Evolutionary conservation across 352 stramenopile species (phyloP), one percentile per base, ranked within the genome.

Genomic region (Globisporangium canariense): DNA sequence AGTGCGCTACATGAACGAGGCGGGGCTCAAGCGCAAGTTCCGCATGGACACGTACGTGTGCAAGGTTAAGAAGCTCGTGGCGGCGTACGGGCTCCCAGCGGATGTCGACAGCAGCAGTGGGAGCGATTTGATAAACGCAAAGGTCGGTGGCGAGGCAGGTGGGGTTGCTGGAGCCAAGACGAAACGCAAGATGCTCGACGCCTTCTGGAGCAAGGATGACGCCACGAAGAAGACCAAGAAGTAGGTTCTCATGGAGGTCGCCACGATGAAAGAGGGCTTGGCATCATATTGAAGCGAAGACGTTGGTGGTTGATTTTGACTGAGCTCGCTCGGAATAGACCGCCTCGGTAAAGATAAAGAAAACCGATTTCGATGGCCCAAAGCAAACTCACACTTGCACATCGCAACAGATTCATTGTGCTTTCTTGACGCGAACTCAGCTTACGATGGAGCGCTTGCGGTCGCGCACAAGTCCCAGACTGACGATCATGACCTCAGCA

Each of bases 1-100:
- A 76, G 98, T 99, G 64, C 86, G 97, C 55, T 99, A 94, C 75
- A 99, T 99, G 97, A 99, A 99, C 75, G 98, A 99, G 74, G 80
- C 87, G 28, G 97, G 97, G 45, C 98, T 98, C 69, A 98, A 98
- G 74, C 89, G 97, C 46, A 99, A 99, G 78, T 99, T 99, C 72
- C 89, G 97, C 70, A 97, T 99, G 69, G 84, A 89, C 18, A 83
- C 73, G 11, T 96, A 96, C 66, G 68, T 96, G 38, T 58, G 67
- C 25, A 90, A 90, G 64, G 78, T 85, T 30, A 65, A 76, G 20
- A 67, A 64, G 56, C 67, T 78, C 10, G 70, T 62, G 28, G 65
- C 61, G 30, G 49, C 18, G n/a, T 56, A 59, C 22, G 46, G 32
- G 1, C 30, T 60, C 8, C 28, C 11, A 30, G 20, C 28, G 0